These are phyloP conservation scores for Teunomyces kruisii DNA, from an alignment of 805 yeast genomes.

Conservation along the genomic window DNA sequence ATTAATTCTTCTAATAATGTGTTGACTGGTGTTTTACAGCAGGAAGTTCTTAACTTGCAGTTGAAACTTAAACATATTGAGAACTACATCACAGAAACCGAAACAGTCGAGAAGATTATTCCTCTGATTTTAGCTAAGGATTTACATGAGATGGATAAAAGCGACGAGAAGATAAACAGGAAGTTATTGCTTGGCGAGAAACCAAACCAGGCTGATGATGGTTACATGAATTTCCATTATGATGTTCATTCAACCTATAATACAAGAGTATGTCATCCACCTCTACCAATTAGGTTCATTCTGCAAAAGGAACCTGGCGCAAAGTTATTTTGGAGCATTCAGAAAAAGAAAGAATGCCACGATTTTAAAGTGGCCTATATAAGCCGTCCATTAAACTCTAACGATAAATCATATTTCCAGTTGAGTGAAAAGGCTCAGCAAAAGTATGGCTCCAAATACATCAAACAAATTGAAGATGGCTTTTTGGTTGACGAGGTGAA, in stretches of 20 bases:
- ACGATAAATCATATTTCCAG: constrained; percentile 4
- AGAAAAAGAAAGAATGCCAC: constrained; percentile 8
- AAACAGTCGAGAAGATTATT: not conserved
- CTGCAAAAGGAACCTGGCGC: constrained; percentile 21
- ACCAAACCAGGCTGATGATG: constrained; percentile 5
- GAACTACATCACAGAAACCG: not conserved
- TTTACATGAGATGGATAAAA: not conserved
- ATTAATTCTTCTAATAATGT: not conserved
- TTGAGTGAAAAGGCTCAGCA: not conserved
- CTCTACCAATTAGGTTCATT: constrained; percentile 13
- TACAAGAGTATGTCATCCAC: constrained; percentile 5
- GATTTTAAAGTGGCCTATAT: constrained; percentile 3
- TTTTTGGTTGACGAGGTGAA: constrained; percentile 2
- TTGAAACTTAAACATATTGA: constrained; percentile 8
- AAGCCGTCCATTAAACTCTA: not conserved
- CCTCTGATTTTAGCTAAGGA: not conserved
- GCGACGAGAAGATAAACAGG: not conserved
- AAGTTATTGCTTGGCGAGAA: constrained; percentile 5
- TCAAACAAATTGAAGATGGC: constrained; percentile 4
- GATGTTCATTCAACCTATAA: not conserved
- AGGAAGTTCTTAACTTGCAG: constrained; percentile 7
- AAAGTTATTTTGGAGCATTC: constrained; percentile 14
- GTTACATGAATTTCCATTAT: constrained; percentile 9
- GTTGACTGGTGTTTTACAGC: not conserved
- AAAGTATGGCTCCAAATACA: constrained; percentile 1